Percentiles rank a stretch among this genome's conserved stretches.
Conservation (phyloP, 2,329 filamentous ascomycete species). For the Trichoderma sp. region DNA sequence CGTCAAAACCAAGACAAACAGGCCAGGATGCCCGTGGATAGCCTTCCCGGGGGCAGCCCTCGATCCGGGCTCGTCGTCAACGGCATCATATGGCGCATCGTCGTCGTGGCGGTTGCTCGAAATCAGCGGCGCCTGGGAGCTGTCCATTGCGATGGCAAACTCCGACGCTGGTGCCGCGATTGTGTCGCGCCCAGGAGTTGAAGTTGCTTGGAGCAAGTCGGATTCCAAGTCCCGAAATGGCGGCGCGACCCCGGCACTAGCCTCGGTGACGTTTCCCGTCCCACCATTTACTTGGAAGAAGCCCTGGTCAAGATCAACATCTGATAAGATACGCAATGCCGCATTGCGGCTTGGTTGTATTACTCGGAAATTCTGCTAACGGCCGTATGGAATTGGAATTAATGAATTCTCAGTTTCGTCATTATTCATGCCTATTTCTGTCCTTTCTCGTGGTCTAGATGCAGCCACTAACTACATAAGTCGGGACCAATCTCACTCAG, state of each 20-base stretch:
- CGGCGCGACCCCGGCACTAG: conserved; percentile 15
- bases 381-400: not conserved
- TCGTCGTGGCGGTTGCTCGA: conserved; percentile 29
- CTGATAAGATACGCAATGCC: not conserved
- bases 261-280: conserved; percentile 11
- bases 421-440: not conserved
- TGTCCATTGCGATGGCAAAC: conserved; percentile 31
- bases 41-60: conserved; percentile 31
- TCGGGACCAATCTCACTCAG: not conserved
- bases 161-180: not conserved
- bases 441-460: not conserved
- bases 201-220: not conserved
- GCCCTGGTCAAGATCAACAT: not conserved
- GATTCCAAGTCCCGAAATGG: conserved; percentile 2
- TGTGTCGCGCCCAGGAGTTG: not conserved
- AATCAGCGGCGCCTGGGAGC: conserved; percentile 40
- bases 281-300: not conserved
- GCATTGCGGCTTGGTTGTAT: not conserved
- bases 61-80: conserved; percentile 24
- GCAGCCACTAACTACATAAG: not conserved
- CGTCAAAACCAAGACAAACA: conserved; percentile 60
- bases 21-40: conserved; percentile 35
- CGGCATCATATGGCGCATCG: conserved; percentile 32
- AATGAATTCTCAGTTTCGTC: no score
- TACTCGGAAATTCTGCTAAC: not conserved